These are phyloP conservation scores for Fomitopsis schrenkii DNA, from an alignment of 1,284 basidiomycete genomes.

Conservation along the genomic window DNA sequence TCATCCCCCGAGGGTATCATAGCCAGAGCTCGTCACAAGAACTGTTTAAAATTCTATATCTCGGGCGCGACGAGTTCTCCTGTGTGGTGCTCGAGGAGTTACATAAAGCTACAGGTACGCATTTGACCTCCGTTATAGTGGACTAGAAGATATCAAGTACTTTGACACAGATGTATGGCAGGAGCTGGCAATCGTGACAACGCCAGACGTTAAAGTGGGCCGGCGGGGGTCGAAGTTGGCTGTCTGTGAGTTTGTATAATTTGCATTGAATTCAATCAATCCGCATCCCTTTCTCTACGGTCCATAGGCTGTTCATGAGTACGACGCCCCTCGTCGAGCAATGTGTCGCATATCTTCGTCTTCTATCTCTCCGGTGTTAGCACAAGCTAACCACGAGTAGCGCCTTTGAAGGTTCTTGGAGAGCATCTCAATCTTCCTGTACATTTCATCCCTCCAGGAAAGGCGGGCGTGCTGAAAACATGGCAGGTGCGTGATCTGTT, in stretches of 20 bases:
- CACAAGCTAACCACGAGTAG: slow-evolving; percentile 28
- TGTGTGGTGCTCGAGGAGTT: slow-evolving; percentile 54
- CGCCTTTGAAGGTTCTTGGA: slow-evolving; percentile 55
- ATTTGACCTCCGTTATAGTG: not conserved
- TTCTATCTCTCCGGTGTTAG: not conserved
- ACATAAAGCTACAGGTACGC: slow-evolving; percentile 44
- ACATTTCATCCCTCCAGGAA: slow-evolving; percentile 53
- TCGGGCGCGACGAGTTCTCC: slow-evolving; percentile 75
- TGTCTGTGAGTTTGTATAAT: slow-evolving; percentile 38
- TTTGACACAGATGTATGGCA: slow-evolving; percentile 54
- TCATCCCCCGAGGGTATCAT: not conserved
- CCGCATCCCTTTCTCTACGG: not conserved
- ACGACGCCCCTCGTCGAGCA: not conserved
- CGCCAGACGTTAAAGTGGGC: slow-evolving; percentile 52
- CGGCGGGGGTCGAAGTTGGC: slow-evolving; percentile 46
- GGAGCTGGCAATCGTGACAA: slow-evolving; percentile 53
- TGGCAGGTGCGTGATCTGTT: slow-evolving; percentile 45
- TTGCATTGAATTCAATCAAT: no score
- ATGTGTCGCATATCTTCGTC: not conserved
- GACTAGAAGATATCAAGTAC: not conserved
- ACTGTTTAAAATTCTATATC: slow-evolving; percentile 55
- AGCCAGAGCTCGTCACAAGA: not conserved
- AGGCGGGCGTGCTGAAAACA: slow-evolving; percentile 49
- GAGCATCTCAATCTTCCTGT: slow-evolving; percentile 46
- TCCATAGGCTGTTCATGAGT: not conserved